These are phyloP conservation scores for Penicillium hesseltinei DNA, from an alignment of 2,329 filamentous ascomycete species.

Conservation along the genomic window DNA sequence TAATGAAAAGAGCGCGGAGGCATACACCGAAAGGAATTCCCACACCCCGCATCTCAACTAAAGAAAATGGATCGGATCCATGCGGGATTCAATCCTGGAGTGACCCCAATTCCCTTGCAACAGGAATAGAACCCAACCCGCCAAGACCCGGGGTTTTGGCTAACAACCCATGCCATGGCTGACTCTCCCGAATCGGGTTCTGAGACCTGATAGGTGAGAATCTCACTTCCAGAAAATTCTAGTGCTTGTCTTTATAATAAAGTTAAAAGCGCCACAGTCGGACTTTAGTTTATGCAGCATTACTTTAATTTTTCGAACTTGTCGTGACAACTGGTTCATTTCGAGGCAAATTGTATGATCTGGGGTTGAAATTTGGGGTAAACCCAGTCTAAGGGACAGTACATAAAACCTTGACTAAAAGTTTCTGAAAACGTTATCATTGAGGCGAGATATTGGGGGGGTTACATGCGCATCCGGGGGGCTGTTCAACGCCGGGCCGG, in stretches of 20 bases:
- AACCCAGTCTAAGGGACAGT: background rate
- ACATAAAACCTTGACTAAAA: slow-evolving; percentile 5
- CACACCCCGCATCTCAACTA: background rate
- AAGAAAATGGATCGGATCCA: background rate
- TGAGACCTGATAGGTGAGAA: background rate
- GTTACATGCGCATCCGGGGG: background rate
- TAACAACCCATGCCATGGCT: background rate
- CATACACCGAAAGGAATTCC: too few relatives aligned
- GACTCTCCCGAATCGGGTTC: background rate
- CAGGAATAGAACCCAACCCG: background rate
- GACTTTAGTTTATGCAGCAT: background rate
- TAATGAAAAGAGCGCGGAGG: background rate
- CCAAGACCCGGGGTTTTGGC: background rate
- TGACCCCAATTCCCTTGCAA: background rate
- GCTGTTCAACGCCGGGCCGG: slow-evolving; percentile 7
- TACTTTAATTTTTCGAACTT: background rate
- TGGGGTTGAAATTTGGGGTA: slow-evolving; percentile 3
- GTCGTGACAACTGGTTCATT: background rate
- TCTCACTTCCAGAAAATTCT: slow-evolving; percentile 8
- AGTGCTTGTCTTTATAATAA: background rate
- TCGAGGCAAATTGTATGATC: background rate
- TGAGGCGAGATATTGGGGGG: background rate
- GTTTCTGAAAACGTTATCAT: background rate
- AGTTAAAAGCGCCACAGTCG: slow-evolving; percentile 2
- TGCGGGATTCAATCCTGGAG: background rate